Base-by-base conservation (phyloP, 1,284 basidiomycete genomes). In the Ustilago cynodontis region DNA sequence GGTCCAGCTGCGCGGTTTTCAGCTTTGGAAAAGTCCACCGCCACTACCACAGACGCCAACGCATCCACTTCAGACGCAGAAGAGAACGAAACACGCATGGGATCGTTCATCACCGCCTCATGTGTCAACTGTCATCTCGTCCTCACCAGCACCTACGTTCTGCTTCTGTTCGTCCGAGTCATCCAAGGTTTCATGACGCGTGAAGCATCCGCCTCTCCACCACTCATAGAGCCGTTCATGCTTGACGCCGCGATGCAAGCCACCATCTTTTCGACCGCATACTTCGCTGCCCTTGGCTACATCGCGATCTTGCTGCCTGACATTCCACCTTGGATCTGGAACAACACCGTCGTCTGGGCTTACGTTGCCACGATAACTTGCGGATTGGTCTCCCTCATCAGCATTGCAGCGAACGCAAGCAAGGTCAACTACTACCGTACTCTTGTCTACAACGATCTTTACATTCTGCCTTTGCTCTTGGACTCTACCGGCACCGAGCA, bases 81-180 rank as follows among this genome's bases (percentile, higher is more conserved):
- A 20, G 59, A 50, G 18, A 28, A 13, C 26, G 31, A 53, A 29
- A 8, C 52, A 16, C 59, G 65, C 2, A 64, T 45, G 57, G 65
- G 70, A 1, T 45, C n/a, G 0, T 75, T 65, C 59, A 55, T 68
- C 54, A 71, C 65, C 3, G 69, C 69, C 2, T 76, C 69, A 1
- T 71, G 65, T 56, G 39, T 71, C 55, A 71, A 68, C 18, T 66
- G 68, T 57, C 69, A 71, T 31, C 62, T 71, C 6, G 33, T 68
- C 10, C 49, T 71, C 26, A 62, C 65, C 8, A 45, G 54, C 18
- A 10, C 28, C 24, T 68, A 71, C 47, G 45, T 63, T 1, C 3
- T 71, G 20, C 1, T 59, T 18, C 62, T 76, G 22, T 55, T 50
- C 35, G 3, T 71, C 45, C 20, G 50, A n/a, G 41, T 43, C 28